phyloP scores from a whole-genome alignment of 108 stramenopile genomes.

The Skeletonema grethae region DNA sequence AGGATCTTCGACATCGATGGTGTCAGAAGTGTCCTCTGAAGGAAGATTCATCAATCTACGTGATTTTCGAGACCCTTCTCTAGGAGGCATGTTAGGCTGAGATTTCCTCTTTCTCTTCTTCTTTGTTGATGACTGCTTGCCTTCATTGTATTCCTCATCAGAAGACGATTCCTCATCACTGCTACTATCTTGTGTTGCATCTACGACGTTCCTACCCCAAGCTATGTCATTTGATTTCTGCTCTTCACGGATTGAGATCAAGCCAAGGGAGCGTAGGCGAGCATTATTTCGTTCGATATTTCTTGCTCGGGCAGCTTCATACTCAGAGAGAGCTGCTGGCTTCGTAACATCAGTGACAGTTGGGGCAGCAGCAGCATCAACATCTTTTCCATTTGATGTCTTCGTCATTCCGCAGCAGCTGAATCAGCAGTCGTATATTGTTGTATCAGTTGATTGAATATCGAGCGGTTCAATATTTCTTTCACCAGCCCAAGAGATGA shows the following conservation, averaged over 20 bases:
- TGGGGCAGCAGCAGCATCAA: constrained; percentile 9
- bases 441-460: no score
- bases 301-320: constrained; percentile 59
- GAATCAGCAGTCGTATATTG: no score
- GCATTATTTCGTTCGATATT: constrained; percentile 87
- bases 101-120: constrained; percentile 20
- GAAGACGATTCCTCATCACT: constrained; percentile 8
- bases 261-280: constrained; percentile 64
- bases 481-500: no score
- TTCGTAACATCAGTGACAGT: background rate
- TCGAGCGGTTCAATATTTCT: no score
- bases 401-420: background rate
- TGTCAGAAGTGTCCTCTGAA: constrained; percentile 35
- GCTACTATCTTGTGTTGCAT: constrained; percentile 5
- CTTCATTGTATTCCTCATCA: constrained; percentile 17
- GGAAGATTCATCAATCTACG: constrained; percentile 52
- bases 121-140: constrained; percentile 1
- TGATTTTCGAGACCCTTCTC: constrained; percentile 61
- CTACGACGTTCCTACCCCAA: constrained; percentile 32
- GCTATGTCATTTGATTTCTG: constrained; percentile 65
- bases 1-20: constrained; percentile 1
- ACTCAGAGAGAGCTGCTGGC: constrained; percentile 40
- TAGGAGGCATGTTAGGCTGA: background rate
- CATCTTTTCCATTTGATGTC: background rate
- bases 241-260: constrained; percentile 69